Evolutionary conservation across 2,329 filamentous ascomycete species (phyloP), one percentile per base, ranked within the genome.

Genomic region (Cordyceps militaris): DNA sequence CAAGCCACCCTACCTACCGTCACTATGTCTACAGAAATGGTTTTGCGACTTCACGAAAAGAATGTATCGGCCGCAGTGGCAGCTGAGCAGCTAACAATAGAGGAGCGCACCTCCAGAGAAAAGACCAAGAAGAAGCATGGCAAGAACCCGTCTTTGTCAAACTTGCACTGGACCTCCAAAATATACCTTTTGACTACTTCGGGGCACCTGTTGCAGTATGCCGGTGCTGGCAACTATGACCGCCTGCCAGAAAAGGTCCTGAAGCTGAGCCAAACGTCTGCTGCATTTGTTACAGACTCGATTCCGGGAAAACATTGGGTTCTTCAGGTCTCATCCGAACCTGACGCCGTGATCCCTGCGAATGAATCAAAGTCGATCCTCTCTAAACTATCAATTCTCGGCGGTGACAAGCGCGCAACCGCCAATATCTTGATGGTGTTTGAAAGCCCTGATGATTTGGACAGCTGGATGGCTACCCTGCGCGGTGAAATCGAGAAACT

Each of bases 261-360:
- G 58, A 84, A 86, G 50, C 74, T 94, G 4, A 82, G 83, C n/a
- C 85, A 83, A 61, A 81, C 88, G 49, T 92, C 89, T 3, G 88
- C 87, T 11, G 89, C 88, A 5, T 93, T 91, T 69, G 89, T 86
- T 1, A 91, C 85, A 63, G 89, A 94, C 67, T 77, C 88, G 14
- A 90, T 93, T 57, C 87, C 88, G 3, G 89, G 89, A 6, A 84
- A 83, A 60, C 88, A 91, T 65, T 92, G 88, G 83, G 89, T 93
- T 6, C 70, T 93, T 14, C 88, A 91, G 63, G 82, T 93, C 23
- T 86, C 84, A 3, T 86, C 89, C 58, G 84, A 85, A 51, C 71
- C 80, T 2, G 81, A 87, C 34, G 40, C 40, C 21, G 82, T 82
- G 28, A 73, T 70, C 1, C 66, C 78, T 14, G 65, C 75, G 3